A percentile compares a stretch with the other conserved stretches of the same genome.
Conservation (phyloP, 345 rosid species). For the Salix brachista region DNA sequence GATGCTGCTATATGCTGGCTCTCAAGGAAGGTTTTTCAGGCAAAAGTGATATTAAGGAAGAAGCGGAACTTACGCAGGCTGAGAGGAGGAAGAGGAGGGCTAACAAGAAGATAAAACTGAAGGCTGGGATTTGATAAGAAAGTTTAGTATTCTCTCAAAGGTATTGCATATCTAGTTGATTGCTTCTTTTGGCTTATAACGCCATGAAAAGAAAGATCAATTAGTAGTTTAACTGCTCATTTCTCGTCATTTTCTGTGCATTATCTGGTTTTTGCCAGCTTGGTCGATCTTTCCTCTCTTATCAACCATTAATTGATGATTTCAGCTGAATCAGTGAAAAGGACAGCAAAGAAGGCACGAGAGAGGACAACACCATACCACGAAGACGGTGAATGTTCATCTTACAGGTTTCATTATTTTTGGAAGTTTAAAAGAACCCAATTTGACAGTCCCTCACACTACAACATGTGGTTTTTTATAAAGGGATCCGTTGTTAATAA, state of each 20-base stretch:
- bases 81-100: constrained; percentile 98
- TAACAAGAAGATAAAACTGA: constrained; percentile 81
- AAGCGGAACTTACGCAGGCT: constrained; percentile 67
- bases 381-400: constrained; percentile 35
- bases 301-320: constrained; percentile 11
- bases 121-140: constrained; percentile 44
- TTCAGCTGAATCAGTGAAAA: constrained; percentile 58
- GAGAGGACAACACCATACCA: constrained; percentile 17
- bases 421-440: neutral
- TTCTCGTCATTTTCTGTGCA: neutral
- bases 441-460: neutral
- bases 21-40: constrained; percentile 89
- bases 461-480: no score
- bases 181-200: neutral
- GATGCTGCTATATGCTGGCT: constrained; percentile 98
- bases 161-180: neutral
- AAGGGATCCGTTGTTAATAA: no score
- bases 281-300: neutral
- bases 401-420: constrained; percentile 2
- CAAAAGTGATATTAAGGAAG: constrained; percentile 83
- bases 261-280: neutral
- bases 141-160: neutral
- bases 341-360: constrained; percentile 45
- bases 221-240: neutral
- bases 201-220: neutral